Evolutionary conservation across 1,284 basidiomycete species (phyloP), one percentile per base, ranked within the genome.

Genomic region (Sanghuangporus sanghuang): DNA sequence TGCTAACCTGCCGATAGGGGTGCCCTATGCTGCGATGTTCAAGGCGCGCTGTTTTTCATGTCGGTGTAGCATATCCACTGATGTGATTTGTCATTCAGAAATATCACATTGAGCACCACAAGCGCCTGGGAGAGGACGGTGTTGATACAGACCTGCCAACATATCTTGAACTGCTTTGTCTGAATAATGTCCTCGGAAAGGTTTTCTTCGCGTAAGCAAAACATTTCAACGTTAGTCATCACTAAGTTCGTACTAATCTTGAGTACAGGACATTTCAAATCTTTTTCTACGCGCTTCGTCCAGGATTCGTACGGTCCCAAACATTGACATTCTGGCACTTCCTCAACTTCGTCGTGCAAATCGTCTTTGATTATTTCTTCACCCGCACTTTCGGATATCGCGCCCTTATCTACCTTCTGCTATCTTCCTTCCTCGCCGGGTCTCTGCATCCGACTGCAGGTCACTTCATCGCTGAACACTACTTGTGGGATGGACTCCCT

Each of bases 401-500:
- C n/a, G 82, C 93, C 3, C 72, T 96, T 57, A 74, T 93, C 48
- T 99, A 99, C 78, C 81, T 99, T 66, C 72, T 99, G 62, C 79
- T 91, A 71, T 91, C 87, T 66, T 92, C 89, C 71, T 97, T 98
- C 83, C 95, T 98, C 71, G 96, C 96, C 6, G 96, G 96, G 0
- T 94, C 90, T 69, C 76, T 98, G 38, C 96, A 99, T 73, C 97
- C 97, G 0, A 92, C 92, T 70, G 96, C 96, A 0, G 96, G 93
- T 0, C 96, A 99, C 78, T 99, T 99, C 72, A 98, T 98, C 68
- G 95, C 95, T 3, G 95, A 98, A 76, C 95, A 97, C 74, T 96
- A 96, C 72, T 81, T 97, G 36, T 96, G 95, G 90, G 92, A 95
- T 69, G 90, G 90, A 3, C 81, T 92, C 60, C 78, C 83, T 46